Evolutionary conservation across 1,139 yeast genomes (phyloP).

Genomic region (Meyerozyma carpophila): DNA sequence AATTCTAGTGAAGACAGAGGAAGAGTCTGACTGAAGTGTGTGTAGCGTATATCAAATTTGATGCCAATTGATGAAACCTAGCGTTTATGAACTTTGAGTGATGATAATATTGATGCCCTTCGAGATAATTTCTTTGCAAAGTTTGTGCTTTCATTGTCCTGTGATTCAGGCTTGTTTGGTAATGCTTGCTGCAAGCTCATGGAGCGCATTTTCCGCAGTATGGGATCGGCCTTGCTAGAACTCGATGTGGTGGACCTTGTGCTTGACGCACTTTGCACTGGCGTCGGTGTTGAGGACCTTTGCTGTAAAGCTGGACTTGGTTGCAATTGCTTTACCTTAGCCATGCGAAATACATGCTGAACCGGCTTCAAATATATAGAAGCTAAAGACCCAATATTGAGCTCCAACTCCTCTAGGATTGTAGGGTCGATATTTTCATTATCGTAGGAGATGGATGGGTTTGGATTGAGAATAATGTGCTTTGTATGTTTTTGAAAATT

Average conservation of each 20-base stretch:
- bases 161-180: conserved; percentile 12
- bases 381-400: conserved; percentile 77
- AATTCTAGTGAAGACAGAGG: conserved; percentile 1
- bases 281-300: conserved; percentile 6
- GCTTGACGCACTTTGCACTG: not conserved
- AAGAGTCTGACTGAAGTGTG: not conserved
- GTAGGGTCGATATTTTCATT: conserved; percentile 68
- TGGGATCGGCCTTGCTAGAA: not conserved
- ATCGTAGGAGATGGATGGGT: conserved; percentile 63
- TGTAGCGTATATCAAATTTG: not conserved
- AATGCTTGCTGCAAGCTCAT: conserved; percentile 2
- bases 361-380: conserved; percentile 84
- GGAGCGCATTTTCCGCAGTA: not conserved
- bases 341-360: conserved; percentile 66
- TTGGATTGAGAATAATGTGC: conserved; percentile 51
- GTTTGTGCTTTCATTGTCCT: conserved; percentile 9
- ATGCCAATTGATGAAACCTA: not conserved
- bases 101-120: conserved; percentile 27
- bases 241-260: conserved; percentile 7
- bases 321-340: conserved; percentile 50
- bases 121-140: conserved; percentile 26
- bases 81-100: not conserved
- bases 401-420: conserved; percentile 73
- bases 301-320: conserved; percentile 59
- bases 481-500: conserved; percentile 40